Conservation (phyloP, 2,329 filamentous ascomycete genomes). For the Ceratocystis variospora region DNA sequence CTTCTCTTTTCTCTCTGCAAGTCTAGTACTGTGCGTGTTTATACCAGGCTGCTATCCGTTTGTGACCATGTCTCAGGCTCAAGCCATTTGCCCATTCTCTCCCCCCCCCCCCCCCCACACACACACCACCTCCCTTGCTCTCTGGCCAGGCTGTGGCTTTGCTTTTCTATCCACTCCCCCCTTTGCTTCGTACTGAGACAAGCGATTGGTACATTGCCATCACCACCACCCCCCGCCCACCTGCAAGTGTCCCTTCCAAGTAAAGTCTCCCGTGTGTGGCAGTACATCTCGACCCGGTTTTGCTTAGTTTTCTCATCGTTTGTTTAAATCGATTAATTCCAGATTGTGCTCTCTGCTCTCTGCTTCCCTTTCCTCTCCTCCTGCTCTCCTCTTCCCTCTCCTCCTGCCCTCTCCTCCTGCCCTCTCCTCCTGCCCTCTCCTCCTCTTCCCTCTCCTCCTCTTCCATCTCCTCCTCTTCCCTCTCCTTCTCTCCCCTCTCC, state of each 20-base stretch:
- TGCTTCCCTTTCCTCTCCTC: slow-evolving; percentile 1
- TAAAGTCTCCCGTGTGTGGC: slow-evolving; percentile 26
- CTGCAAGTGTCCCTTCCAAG: slow-evolving; percentile 26
- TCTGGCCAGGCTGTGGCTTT: not conserved
- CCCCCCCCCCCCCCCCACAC: not conserved
- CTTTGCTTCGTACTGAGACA: not conserved
- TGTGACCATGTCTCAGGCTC: not conserved
- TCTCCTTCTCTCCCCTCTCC: no score
- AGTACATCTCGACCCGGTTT: slow-evolving; percentile 10
- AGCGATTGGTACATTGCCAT: not conserved
- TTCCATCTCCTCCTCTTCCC: not conserved
- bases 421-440: no score
- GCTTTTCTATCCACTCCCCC: not conserved
- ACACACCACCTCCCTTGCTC: not conserved
- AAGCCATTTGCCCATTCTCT: slow-evolving; percentile 9
- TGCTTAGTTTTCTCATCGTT: slow-evolving; percentile 5
- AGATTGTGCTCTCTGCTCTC: not conserved
- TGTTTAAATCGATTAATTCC: slow-evolving; percentile 8
- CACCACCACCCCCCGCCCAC: not conserved
- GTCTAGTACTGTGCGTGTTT: not conserved
- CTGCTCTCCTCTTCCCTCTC: not conserved
- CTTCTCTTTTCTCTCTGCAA: not conserved
- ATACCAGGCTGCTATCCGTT: slow-evolving; percentile 4
- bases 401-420: no score
- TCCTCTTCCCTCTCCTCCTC: no score